These are phyloP conservation scores for Pyrus hybrid DNA, from an alignment of 331 rosid species.

Conservation along the genomic window DNA sequence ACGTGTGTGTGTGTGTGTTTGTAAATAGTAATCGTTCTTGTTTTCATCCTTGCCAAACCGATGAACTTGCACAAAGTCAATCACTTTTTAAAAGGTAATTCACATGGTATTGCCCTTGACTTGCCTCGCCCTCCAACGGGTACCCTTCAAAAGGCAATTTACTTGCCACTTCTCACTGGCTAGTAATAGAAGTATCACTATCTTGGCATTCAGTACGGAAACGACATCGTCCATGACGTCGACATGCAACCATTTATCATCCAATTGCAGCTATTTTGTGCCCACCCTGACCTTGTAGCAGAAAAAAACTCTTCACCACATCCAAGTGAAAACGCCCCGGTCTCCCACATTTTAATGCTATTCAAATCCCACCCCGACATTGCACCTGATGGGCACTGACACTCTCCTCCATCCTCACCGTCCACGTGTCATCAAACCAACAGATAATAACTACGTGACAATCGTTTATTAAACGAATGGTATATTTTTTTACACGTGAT, in stretches of 20 bases:
- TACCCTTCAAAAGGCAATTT: too few relatives aligned
- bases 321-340: constrained; percentile 56
- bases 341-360: neutral
- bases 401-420: constrained; percentile 28
- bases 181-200: neutral
- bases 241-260: constrained; percentile 19
- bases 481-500: too few relatives aligned
- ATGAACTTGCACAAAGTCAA: too few relatives aligned
- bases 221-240: neutral
- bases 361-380: constrained; percentile 1
- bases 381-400: constrained; percentile 25
- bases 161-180: too few relatives aligned
- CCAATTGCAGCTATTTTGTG: neutral
- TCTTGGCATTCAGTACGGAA: neutral
- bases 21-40: too few relatives aligned
- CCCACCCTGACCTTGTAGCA: neutral
- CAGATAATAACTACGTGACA: neutral
- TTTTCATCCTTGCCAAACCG: too few relatives aligned
- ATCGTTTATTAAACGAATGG: too few relatives aligned
- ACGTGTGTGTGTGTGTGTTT: too few relatives aligned
- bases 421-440: constrained; percentile 31
- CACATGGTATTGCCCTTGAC: too few relatives aligned
- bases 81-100: too few relatives aligned
- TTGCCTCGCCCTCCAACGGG: too few relatives aligned
- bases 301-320: neutral